Base-by-base conservation (phyloP, 768 basidiomycete genomes). In the Sarcomyxa edulis region DNA sequence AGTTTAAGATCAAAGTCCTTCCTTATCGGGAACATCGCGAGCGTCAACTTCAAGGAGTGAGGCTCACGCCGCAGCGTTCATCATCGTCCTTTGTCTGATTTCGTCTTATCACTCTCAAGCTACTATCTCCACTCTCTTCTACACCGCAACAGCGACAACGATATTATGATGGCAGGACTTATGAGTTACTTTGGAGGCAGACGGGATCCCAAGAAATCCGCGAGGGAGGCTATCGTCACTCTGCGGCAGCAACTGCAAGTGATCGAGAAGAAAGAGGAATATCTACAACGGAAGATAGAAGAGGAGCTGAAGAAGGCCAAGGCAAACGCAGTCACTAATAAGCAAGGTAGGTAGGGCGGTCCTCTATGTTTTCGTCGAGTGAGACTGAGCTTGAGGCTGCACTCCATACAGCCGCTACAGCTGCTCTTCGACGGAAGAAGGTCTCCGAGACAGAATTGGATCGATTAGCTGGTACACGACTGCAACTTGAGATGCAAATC, bases 211-310 rank as follows among this genome's bases (percentile, higher is more conserved):
- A 89, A 87, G 62, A 80, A 85, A 63, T 69, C 82, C 19, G 84
- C 95, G 31, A 76, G 91, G 47, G 90, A 96, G 58, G 90, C 96
- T 33, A 99, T 99, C 60, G 86, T 98, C 43, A 75, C 74, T 31
- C 71, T 99, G 50, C 80, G 95, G 54, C 85, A 95, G 65, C 93
- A 98, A 60, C 75, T 97, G 46, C 79, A 90, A 64, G 86, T 95
- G 82, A 81, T 98, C 50, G 93, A 97, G 78, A 99, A 97, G 90
- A 97, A 95, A 72, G 96, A 97, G 69, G 95, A 98, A 60, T 74
- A 89, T 61, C 68, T 97, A 45, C 84, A 86, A 73, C 93, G 88
- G 78, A 92, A 94, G 80, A 88, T 96, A 48, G 92, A 95, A 37
- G 92, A 96, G 47, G 95, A 98, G 54, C 48, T 80, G 52, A 82